Conservation (phyloP, 2,329 filamentous ascomycete genomes). For the Elsinoe necatrix region DNA sequence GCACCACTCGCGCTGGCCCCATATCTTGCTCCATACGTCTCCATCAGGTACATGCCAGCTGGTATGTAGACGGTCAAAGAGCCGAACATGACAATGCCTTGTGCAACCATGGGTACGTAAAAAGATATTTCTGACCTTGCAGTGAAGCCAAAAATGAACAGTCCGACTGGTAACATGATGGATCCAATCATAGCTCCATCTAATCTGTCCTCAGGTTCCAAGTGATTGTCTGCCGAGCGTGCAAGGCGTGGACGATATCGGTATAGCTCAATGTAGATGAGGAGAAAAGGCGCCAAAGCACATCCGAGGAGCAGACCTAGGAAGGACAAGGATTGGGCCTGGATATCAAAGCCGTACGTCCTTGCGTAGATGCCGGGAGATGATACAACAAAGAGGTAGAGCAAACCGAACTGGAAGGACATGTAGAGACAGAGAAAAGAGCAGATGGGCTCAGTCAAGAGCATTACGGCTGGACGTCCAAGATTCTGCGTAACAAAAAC, state of each 20-base stretch:
- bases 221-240: constrained; percentile 32
- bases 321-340: constrained; percentile 29
- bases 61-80: constrained; percentile 28
- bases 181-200: constrained; percentile 44
- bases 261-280: constrained; percentile 41
- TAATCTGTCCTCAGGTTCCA: constrained; percentile 43
- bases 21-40: constrained; percentile 28
- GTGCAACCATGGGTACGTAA: constrained; percentile 15
- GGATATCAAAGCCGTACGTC: constrained; percentile 4
- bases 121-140: constrained; percentile 21
- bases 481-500: constrained; percentile 43
- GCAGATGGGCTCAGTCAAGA: constrained; percentile 42
- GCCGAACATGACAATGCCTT: constrained; percentile 24
- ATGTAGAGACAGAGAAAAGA: constrained; percentile 48
- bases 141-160: constrained; percentile 39
- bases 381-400: constrained; percentile 14
- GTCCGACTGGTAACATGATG: constrained; percentile 40
- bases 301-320: constrained; percentile 19
- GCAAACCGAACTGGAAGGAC: constrained; percentile 23
- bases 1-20: constrained; percentile 28
- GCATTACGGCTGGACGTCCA: constrained; percentile 37
- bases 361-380: constrained; percentile 9
- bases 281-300: constrained; percentile 36
- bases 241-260: constrained; percentile 41
- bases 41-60: constrained; percentile 28